Base-by-base conservation (phyloP, 768 basidiomycete genomes). In the Lactarius evosmus region DNA sequence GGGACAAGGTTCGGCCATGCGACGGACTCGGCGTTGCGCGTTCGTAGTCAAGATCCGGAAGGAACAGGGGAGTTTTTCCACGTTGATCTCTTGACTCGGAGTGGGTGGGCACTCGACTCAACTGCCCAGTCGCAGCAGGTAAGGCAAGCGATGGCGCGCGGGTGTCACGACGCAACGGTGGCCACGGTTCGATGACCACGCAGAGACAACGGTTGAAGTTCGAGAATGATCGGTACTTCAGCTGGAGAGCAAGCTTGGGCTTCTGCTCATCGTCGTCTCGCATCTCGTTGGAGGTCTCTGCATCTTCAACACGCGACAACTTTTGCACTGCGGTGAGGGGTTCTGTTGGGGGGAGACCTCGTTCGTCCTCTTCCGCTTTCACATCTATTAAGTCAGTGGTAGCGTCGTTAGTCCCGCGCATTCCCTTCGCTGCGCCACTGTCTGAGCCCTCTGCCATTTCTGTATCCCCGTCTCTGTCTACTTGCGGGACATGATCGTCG, bases 111-210 rank as follows among this genome's bases (percentile, higher is more conserved):
- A 74, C 74, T 46, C 78, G 70, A 62, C 72, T 77, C 34, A 74
- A 69, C 22, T 73, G 72, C 56, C 77, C 70, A 32, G 71, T 62
- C 5, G 66, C 67, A 8, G 69, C 67, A 49, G 74, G n/a, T 65
- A 76, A 73, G 22, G 68, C 70, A 16, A 73, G 66, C 4, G 79
- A 75, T 17, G 71, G 73, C 14, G 71, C 71, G 41, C 73, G 76
- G 1, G 76, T 68, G 38, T 70, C 67, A 4, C 74, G 67, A 38
- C 78, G 81, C 40, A 85, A 71, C 16, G 82, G 75, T 4, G 89
- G 87, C 80, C 85, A 91, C 17, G 92, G 93, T 72, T 94, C 92
- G 17, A 93, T 85, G 27, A 94, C 87, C 38, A 94, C 80, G 70
- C 89, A 91, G 19, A 94, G 80, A 72, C 88, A 91, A 59, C 84